Percentiles rank a stretch among this genome's conserved stretches.
These are phyloP conservation scores for Cladosporium phlei DNA, from an alignment of 2,329 filamentous ascomycete species.

Conservation along the genomic window DNA sequence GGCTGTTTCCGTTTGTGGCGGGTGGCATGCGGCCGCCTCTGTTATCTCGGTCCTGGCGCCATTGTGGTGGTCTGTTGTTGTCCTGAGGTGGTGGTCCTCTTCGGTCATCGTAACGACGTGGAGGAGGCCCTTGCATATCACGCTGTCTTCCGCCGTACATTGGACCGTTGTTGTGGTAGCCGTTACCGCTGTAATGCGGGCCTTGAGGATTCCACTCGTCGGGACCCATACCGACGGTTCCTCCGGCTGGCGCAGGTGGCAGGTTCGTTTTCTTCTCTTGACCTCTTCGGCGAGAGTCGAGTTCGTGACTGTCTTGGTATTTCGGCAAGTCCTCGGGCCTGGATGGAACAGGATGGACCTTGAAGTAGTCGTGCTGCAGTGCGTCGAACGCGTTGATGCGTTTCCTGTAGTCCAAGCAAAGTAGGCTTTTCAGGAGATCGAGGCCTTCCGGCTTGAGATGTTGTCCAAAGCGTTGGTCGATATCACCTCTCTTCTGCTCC, in stretches of 20 bases:
- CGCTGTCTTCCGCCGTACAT: conserved; percentile 33
- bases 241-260: conserved; percentile 86
- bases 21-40: conserved; percentile 4
- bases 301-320: conserved; percentile 92
- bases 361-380: conserved; percentile 87
- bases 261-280: conserved; percentile 78
- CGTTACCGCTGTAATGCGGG: conserved; percentile 18
- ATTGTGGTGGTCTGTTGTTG: not conserved
- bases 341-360: conserved; percentile 69
- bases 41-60: conserved; percentile 6
- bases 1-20: conserved; percentile 3
- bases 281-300: conserved; percentile 81
- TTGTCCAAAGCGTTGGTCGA: conserved; percentile 64
- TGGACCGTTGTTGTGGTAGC: conserved; percentile 23
- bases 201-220: conserved; percentile 51
- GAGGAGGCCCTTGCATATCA: conserved; percentile 32
- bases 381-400: conserved; percentile 93
- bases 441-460: conserved; percentile 59
- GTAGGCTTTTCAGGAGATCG: conserved; percentile 72
- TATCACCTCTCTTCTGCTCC: conserved; percentile 57
- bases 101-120: conserved; percentile 25
- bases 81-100: conserved; percentile 19
- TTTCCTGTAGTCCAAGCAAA: conserved; percentile 82
- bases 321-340: conserved; percentile 79
- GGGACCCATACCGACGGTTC: conserved; percentile 72